Evolutionary conservation across 2,329 filamentous ascomycete genomes (phyloP).

Genomic region (Elsinoe necatrix): DNA sequence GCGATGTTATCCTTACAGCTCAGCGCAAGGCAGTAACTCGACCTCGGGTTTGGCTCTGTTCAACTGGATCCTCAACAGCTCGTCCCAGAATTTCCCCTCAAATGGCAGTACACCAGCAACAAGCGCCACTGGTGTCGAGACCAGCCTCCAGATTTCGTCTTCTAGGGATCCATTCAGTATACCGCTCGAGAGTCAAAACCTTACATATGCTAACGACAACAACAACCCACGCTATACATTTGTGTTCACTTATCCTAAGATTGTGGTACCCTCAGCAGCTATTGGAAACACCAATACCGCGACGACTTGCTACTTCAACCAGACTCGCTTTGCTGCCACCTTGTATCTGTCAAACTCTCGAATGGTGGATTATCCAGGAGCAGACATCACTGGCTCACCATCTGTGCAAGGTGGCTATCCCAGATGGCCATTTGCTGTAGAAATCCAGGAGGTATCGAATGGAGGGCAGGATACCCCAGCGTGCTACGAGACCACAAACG

Average conservation of each 20-base stretch:
- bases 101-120: conserved; percentile 51
- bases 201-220: conserved; percentile 42
- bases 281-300: conserved; percentile 39
- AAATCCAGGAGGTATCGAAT: conserved; percentile 45
- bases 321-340: conserved; percentile 48
- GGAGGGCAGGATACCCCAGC: conserved; percentile 45
- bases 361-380: conserved; percentile 19
- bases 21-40: conserved; percentile 37
- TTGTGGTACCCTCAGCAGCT: conserved; percentile 41
- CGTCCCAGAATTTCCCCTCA: conserved; percentile 32
- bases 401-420: conserved; percentile 27
- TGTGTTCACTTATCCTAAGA: conserved; percentile 45
- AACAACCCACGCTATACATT: conserved; percentile 51
- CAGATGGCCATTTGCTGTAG: conserved; percentile 52
- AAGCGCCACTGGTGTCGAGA: conserved; percentile 35
- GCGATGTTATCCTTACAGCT: conserved; percentile 52
- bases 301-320: conserved; percentile 51
- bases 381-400: neutral
- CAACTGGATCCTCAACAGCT: conserved; percentile 51
- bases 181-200: conserved; percentile 44
- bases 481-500: conserved; percentile 41
- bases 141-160: conserved; percentile 40
- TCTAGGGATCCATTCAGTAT: conserved; percentile 49
- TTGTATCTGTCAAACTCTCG: conserved; percentile 40
- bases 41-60: conserved; percentile 44